Conservation (phyloP, 73 alveolate species). For the Urostyla sp. region DNA sequence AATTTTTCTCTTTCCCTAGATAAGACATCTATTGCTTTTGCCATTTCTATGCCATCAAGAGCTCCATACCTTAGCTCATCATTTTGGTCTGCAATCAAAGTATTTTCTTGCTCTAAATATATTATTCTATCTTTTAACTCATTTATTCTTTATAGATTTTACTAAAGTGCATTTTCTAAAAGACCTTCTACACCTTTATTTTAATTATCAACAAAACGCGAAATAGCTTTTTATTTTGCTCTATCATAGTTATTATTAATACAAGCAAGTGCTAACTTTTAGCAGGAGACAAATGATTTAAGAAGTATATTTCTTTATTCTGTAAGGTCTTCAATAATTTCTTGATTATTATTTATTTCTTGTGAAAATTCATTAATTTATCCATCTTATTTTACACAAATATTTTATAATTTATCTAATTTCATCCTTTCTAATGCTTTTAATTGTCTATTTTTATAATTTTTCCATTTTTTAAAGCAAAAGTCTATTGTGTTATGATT, state of each 20-base stretch:
- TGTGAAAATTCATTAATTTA: not conserved
- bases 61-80: slow-evolving; percentile 58
- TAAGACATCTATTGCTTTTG: slow-evolving; percentile 39
- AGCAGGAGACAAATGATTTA: slow-evolving; percentile 4
- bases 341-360: not conserved
- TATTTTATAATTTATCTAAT: not conserved
- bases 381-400: not conserved
- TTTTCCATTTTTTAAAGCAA: slow-evolving; percentile 49
- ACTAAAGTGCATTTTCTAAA: slow-evolving; percentile 15
- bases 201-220: slow-evolving; percentile 2
- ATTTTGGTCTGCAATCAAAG: slow-evolving; percentile 39
- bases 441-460: not conserved
- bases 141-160: slow-evolving; percentile 10
- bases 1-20: slow-evolving; percentile 51
- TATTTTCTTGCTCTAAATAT: slow-evolving; percentile 20
- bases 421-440: not conserved
- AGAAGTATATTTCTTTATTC: slow-evolving; percentile 47
- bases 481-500: not conserved
- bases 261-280: slow-evolving; percentile 45
- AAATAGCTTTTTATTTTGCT: slow-evolving; percentile 16
- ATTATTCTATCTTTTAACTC: slow-evolving; percentile 19
- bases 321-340: not conserved
- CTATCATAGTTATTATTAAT: slow-evolving; percentile 7
- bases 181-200: not conserved
- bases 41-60: slow-evolving; percentile 64